Percentiles rank a stretch among this genome's conserved stretches.
Conservation (phyloP, 202 grass and related monocot species). For the Saccharum hybrid region DNA sequence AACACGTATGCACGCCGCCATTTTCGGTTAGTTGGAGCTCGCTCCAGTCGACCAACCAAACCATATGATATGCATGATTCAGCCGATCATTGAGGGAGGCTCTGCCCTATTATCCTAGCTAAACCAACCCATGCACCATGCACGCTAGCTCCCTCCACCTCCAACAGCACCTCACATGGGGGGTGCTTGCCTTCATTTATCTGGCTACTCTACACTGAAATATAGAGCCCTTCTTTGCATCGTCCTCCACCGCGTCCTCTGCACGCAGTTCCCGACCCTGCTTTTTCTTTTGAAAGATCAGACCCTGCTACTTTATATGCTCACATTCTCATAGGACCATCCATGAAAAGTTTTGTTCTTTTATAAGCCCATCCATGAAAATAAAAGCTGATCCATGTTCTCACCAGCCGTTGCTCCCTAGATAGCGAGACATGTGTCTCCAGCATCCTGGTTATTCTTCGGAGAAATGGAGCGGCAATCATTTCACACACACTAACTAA, state of each 20-base stretch:
- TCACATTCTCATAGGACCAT: background rate
- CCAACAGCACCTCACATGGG: constrained; percentile 39
- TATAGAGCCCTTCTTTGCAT: background rate
- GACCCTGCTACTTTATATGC: background rate
- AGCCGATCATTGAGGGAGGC: no score
- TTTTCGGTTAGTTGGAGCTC: background rate
- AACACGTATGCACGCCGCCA: background rate
- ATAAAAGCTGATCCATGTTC: background rate
- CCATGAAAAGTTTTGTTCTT: background rate
- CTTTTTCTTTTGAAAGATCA: no score
- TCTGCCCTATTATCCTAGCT: background rate
- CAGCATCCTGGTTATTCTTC: background rate
- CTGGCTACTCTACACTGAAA: background rate
- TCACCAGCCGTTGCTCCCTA: background rate
- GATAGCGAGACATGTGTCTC: background rate
- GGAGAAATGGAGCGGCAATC: background rate
- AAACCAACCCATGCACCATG: background rate
- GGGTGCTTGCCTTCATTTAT: background rate
- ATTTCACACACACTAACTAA: background rate
- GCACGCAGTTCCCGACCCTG: background rate
- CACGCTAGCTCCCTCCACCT: background rate
- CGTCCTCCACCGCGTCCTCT: background rate
- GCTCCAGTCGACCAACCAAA: background rate
- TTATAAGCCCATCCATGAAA: background rate
- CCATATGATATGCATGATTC: background rate